Conservation (phyloP, 2,329 filamentous ascomycete species). For the Hortaea werneckii region DNA sequence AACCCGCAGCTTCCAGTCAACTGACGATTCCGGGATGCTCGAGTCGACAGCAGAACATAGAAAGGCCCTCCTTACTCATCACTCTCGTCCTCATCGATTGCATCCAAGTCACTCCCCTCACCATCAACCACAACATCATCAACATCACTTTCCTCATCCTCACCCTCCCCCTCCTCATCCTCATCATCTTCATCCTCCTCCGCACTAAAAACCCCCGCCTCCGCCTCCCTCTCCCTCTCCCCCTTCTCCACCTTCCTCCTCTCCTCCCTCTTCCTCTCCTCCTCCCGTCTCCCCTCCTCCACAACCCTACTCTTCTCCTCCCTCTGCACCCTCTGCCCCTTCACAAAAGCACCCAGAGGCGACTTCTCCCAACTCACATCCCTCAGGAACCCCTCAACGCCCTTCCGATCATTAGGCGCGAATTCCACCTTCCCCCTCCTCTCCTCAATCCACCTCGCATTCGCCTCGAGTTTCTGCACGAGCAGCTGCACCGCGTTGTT, state of each 20-base stretch:
- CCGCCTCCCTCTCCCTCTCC: constrained; percentile 1
- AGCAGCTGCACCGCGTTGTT: constrained; percentile 65
- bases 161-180: not conserved
- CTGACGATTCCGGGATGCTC: no score
- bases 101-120: not conserved
- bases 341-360: constrained; percentile 81
- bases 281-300: constrained; percentile 61
- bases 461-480: constrained; percentile 87
- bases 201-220: not conserved
- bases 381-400: constrained; percentile 81
- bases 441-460: constrained; percentile 79
- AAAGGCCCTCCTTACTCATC: not conserved
- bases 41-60: no score
- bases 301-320: constrained; percentile 73
- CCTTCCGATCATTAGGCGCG: constrained; percentile 70
- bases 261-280: constrained; percentile 50
- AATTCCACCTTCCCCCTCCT: constrained; percentile 77
- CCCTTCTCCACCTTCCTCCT: constrained; percentile 32
- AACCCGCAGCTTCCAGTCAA: no score
- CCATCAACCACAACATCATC: not conserved
- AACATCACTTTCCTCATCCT: not conserved
- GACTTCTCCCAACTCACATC: constrained; percentile 83
- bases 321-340: constrained; percentile 68
- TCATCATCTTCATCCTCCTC: no score
- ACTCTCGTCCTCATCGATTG: not conserved